Evolutionary conservation across 1,284 basidiomycete genomes (phyloP), one percentile per base, ranked within the genome.

Genomic region (Trametes versicolor): DNA sequence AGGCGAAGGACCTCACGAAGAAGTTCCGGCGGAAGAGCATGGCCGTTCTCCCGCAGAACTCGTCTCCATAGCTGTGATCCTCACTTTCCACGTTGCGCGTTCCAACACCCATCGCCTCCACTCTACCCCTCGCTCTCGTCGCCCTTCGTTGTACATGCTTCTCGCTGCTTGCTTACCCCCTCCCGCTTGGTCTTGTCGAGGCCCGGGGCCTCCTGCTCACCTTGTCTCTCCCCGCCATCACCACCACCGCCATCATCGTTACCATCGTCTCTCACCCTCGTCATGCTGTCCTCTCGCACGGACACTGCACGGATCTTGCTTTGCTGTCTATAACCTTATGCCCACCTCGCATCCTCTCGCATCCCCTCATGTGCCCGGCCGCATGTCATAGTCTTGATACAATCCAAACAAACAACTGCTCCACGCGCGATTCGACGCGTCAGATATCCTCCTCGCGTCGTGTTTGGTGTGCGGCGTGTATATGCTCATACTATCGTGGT

Each of bases 21-120:
- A 86, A 80, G 71, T 77, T 88, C 66, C 78, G 81, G 67, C 79
- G 81, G 72, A 85, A 80, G 73, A 82, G 81, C 71, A 78, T 74
- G 70, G 67, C 69, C 12, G 72, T 68, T 15, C 67, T 74, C 37
- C 45, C 49, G 21, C 60, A 56, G 53, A 56, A 62, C 60, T 56
- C 60, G 47, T 55, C 60, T 7, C 60, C 60, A 25, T 62, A 47
- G 39, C 25, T 21, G 9, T n/a, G 32, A 19, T 6, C 23, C 27
- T 17, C 25, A 13, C 6, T 17, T 37, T 29, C 48, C 19, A n/a
- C n/a, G n/a, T 27, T 13, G 6, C 47, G 12, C 27, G 12, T 25
- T 48, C 4, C n/a, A 19, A 25, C 47, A 15, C 7, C 29, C 39
- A 27, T 48, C 43, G 1, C 36, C n/a, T 29, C 58, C 39, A 15